phyloP scores from a whole-genome alignment of 78 protist genomes.

The Dictyostelium firmibasis region DNA sequence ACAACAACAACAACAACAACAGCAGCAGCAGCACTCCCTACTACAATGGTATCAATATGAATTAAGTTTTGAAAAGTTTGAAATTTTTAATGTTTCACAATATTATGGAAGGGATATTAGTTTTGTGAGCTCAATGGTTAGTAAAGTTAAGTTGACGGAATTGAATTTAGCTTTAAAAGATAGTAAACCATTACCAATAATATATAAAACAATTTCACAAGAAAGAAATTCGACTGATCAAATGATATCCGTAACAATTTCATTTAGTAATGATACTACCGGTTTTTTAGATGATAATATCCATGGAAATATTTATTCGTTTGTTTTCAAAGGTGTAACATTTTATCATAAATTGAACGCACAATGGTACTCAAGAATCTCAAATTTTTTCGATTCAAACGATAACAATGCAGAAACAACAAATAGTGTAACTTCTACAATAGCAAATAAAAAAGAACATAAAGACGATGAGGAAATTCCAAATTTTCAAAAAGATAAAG shows the following conservation, averaged over 20 bases:
- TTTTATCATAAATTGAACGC: conserved; percentile 7
- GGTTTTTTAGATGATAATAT: conserved; percentile 31
- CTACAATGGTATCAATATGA: conserved; percentile 8
- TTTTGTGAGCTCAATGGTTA: conserved; percentile 11
- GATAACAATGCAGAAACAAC: background rate
- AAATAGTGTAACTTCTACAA: background rate
- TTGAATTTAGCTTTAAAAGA: background rate
- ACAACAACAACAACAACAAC: background rate
- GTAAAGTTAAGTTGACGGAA: conserved; percentile 14
- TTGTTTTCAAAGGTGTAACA: conserved; percentile 48
- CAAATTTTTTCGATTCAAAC: conserved; percentile 15
- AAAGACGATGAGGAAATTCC: background rate
- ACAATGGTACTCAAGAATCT: conserved; percentile 17
- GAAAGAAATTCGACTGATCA: background rate
- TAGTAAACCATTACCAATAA: background rate
- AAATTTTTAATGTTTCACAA: conserved; percentile 21
- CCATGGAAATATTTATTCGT: conserved; percentile 14
- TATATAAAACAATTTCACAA: conserved; percentile 15
- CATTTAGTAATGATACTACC: conserved; percentile 38
- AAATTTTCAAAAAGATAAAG: background rate
- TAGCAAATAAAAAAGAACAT: background rate
- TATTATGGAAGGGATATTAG: conserved; percentile 64
- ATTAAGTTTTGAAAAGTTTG: conserved; percentile 37
- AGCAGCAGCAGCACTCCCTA: background rate
- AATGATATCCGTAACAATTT: background rate